Evolutionary conservation across 805 yeast species (phyloP).

Genomic region (Lipomyces yamadae): DNA sequence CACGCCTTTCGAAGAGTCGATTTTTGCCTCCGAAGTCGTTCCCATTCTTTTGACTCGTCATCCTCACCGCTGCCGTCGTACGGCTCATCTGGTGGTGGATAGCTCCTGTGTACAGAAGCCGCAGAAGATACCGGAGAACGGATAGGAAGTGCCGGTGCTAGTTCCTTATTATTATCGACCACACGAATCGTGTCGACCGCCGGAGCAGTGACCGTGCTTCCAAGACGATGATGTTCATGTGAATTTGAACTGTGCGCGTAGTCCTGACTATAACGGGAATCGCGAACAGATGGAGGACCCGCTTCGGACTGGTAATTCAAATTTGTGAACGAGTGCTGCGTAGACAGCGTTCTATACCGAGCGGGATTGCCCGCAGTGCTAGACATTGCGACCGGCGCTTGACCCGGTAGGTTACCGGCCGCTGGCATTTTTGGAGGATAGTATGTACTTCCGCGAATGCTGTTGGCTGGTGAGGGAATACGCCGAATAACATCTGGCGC

Average conservation of each 20-base stretch:
- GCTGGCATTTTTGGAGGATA: neutral
- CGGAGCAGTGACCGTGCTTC: neutral
- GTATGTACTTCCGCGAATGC: conserved; percentile 2
- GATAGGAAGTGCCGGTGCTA: neutral
- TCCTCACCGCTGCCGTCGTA: neutral
- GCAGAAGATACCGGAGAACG: neutral
- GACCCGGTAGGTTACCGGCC: neutral
- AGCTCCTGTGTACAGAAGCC: neutral
- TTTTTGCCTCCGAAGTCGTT: conserved; percentile 9
- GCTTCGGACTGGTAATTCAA: conserved; percentile 1
- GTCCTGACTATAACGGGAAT: neutral
- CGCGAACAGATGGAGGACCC: neutral
- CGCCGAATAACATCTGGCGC: neutral
- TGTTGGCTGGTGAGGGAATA: conserved; percentile 3
- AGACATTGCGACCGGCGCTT: neutral
- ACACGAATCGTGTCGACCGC: neutral
- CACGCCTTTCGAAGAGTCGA: conserved; percentile 19
- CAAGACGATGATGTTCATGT: neutral
- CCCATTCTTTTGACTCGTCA: conserved; percentile 21
- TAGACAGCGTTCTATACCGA: conserved; percentile 25
- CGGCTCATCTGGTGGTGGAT: neutral
- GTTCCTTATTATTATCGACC: neutral
- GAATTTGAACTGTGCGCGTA: neutral
- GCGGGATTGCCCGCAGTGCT: conserved; percentile 15
- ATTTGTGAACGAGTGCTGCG: conserved; percentile 18